phyloP scores from a whole-genome alignment of 2,329 filamentous ascomycete species.

The Alternaria sp. region DNA sequence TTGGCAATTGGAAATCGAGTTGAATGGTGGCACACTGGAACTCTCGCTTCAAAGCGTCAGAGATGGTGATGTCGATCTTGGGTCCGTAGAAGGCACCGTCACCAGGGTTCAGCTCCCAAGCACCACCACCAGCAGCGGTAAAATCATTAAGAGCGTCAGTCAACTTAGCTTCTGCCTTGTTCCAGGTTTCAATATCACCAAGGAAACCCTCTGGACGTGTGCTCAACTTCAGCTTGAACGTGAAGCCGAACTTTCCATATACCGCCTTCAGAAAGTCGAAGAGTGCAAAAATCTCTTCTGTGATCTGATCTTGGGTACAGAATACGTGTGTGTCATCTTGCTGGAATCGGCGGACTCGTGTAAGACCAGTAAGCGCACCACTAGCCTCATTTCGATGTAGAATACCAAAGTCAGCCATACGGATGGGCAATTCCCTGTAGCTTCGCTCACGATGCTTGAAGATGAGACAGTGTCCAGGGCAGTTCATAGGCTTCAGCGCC shows the following conservation, averaged over 20 bases:
- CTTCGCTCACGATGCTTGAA: constrained; percentile 85
- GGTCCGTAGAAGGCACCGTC: constrained; percentile 98
- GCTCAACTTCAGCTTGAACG: constrained; percentile 93
- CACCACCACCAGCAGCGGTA: constrained; percentile 62
- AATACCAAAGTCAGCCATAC: constrained; percentile 95
- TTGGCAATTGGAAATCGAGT: constrained; percentile 85
- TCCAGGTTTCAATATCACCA: constrained; percentile 86
- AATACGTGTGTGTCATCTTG: constrained; percentile 98
- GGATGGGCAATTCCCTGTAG: constrained; percentile 88
- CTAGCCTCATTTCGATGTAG: constrained; percentile 96
- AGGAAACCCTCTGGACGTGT: constrained; percentile 90
- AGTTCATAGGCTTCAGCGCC: constrained; percentile 98
- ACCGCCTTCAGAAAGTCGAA: constrained; percentile 88
- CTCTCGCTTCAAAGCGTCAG: constrained; percentile 83
- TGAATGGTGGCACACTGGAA: constrained; percentile 95
- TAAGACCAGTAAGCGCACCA: constrained; percentile 88
- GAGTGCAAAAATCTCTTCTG: constrained; percentile 77
- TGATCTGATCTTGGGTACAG: constrained; percentile 82
- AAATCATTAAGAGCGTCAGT: constrained; percentile 83
- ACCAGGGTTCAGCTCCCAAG: constrained; percentile 92
- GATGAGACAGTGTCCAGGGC: constrained; percentile 90
- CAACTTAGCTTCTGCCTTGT: constrained; percentile 84
- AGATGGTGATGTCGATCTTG: constrained; percentile 97
- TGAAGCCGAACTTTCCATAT: constrained; percentile 84
- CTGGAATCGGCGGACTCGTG: constrained; percentile 90